A percentile compares a stretch with the other conserved stretches of the same genome.
Conservation (phyloP, 2,329 filamentous ascomycete species). For the Colletotrichum sp. region DNA sequence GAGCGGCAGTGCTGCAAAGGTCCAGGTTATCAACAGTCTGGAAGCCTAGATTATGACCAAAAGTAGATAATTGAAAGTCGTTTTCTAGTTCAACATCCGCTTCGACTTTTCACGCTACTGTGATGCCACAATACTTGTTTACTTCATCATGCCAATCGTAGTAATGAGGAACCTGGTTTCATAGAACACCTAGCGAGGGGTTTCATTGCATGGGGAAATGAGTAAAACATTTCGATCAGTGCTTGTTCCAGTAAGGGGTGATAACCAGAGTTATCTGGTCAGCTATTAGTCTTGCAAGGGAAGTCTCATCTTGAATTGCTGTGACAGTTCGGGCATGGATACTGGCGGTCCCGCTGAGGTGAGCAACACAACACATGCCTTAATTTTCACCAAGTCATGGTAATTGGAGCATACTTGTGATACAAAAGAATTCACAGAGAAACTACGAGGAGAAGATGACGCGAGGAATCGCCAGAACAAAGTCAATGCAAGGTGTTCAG, state of each 20-base stretch:
- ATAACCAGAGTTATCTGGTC: not conserved
- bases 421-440: not conserved
- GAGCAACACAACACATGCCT: not conserved
- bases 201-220: not conserved
- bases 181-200: not conserved
- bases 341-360: not conserved
- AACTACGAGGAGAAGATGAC: not conserved
- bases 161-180: not conserved
- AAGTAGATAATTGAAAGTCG: not conserved
- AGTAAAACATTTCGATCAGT: not conserved
- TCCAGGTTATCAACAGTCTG: constrained; percentile 45
- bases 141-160: not conserved
- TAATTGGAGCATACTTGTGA: too few relatives aligned
- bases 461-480: not conserved
- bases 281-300: not conserved
- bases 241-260: not conserved
- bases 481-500: not conserved
- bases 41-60: constrained; percentile 29
- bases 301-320: not conserved
- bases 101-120: accelerated
- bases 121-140: not conserved
- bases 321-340: accelerated
- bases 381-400: accelerated
- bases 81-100: not conserved
- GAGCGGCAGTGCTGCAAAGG: constrained; percentile 50